Percentiles rank a stretch among this genome's conserved stretches.
These are phyloP conservation scores for Hirschfeldia incana DNA, from an alignment of 345 rosid species.

Conservation along the genomic window DNA sequence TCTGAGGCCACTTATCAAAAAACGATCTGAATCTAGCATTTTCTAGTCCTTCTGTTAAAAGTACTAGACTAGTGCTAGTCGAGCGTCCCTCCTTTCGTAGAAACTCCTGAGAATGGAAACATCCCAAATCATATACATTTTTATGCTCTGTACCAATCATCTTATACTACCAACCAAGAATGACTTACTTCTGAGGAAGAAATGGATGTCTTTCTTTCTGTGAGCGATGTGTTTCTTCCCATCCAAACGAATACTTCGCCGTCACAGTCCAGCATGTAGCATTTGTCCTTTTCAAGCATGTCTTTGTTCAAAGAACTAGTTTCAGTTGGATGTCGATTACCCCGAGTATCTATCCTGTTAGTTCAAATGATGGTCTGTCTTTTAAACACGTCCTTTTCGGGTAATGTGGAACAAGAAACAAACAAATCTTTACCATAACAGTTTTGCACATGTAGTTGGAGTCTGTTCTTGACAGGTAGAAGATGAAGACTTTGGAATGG, in stretches of 20 bases:
- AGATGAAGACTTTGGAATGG: slow-evolving; percentile 65
- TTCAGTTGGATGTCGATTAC: slow-evolving; percentile 55
- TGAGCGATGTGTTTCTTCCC: slow-evolving; percentile 68
- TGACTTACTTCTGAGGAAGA: slow-evolving; percentile 67
- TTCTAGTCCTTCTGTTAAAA: slow-evolving; percentile 78
- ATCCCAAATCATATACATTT: slow-evolving; percentile 13
- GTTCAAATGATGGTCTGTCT: neutral
- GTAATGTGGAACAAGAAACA: neutral
- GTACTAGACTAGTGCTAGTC: slow-evolving; percentile 52
- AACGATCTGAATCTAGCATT: slow-evolving; percentile 61
- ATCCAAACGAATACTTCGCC: slow-evolving; percentile 77
- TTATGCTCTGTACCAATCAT: neutral
- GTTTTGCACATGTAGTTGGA: slow-evolving; percentile 43
- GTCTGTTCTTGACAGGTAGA: slow-evolving; percentile 41
- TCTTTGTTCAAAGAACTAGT: slow-evolving; percentile 49
- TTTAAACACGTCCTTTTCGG: neutral
- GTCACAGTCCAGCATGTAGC: slow-evolving; percentile 75
- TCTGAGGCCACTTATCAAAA: slow-evolving; percentile 73
- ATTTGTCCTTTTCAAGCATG: slow-evolving; percentile 65
- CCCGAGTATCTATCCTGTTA: slow-evolving; percentile 66
- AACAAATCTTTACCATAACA: slow-evolving; percentile 56
- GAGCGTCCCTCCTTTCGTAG: slow-evolving; percentile 65
- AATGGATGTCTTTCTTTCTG: slow-evolving; percentile 70
- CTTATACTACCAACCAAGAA: neutral
- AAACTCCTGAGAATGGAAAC: slow-evolving; percentile 47